Evolutionary conservation across 768 basidiomycete species (phyloP).

Genomic region (Serpula lacrymans): DNA sequence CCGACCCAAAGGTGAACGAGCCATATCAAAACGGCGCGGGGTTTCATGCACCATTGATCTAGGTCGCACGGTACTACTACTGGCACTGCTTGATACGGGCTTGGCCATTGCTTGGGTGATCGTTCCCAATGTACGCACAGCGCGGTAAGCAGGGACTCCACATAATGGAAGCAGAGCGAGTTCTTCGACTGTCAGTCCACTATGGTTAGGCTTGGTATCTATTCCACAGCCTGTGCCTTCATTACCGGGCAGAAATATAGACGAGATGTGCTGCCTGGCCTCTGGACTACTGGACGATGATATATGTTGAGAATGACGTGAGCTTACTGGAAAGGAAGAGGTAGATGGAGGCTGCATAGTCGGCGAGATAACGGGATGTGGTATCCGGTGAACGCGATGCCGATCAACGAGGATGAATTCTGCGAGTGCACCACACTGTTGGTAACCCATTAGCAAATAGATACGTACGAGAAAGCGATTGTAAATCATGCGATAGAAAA

Average conservation of each 20-base stretch:
- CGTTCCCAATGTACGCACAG: slow-evolving; percentile 61
- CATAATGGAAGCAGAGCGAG: slow-evolving; percentile 77
- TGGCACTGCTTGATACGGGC: slow-evolving; percentile 7
- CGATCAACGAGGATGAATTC: slow-evolving; percentile 86
- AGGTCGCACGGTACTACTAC: too few species aligned
- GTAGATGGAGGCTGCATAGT: slow-evolving; percentile 17
- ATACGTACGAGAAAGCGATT: slow-evolving; percentile 5
- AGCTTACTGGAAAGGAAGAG: slow-evolving; percentile 6
- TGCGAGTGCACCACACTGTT: slow-evolving; percentile 79
- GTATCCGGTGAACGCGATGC: slow-evolving; percentile 69
- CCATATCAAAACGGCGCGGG: slow-evolving; percentile 20
- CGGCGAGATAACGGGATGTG: slow-evolving; percentile 49
- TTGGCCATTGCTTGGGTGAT: slow-evolving; percentile 24
- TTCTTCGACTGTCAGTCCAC: slow-evolving; percentile 57
- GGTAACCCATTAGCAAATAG: slow-evolving; percentile 14
- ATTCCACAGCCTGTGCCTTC: slow-evolving; percentile 6
- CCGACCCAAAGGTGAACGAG: slow-evolving; percentile 12
- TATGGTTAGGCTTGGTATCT: too few species aligned
- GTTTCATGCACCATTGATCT: too few species aligned
- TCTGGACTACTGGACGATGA: too few species aligned
- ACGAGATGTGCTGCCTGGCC: slow-evolving; percentile 9
- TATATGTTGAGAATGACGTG: too few species aligned
- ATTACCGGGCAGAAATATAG: slow-evolving; percentile 8
- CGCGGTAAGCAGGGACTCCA: slow-evolving; percentile 80
- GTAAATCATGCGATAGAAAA: slow-evolving; percentile 10